Base-by-base conservation (phyloP, 805 yeast species). In the Sungouiozyma ichnusensis region DNA sequence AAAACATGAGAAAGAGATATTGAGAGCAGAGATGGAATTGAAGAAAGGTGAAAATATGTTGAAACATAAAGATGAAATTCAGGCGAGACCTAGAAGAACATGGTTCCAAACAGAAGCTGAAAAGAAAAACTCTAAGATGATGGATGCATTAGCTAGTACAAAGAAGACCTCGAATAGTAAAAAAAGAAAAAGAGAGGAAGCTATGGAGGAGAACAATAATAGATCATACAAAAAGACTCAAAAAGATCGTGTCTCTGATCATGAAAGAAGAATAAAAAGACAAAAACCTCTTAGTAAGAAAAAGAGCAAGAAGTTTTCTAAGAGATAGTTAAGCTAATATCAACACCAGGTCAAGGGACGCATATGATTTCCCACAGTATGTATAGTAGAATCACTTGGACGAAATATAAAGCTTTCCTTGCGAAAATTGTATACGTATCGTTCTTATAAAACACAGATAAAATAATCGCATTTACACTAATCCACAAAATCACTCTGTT, bases 41-140 rank as follows among this genome's bases (percentile, higher is more conserved):
- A 74, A 73, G 49, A 85, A 83, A 62, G 95, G 95, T 43, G 83
- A 82, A 54, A 92, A 92, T 62, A 53, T 92, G 60, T 65, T 92
- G 48, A 81, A 75, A 57, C 87, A 84, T 54, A 76, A 77, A 50
- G 75, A 74, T 41, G 97, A 92, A 63, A 92, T 92, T 56, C 73
- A 76, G 49, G 68, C 95, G 1, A 76, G 97, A 56, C 97, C 98
- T 29, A 86, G 76, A 63, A 78, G 99, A 67, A 92, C 98, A 0
- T 92, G 99, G 99, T 90, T 92, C 63, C 90, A 85, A 64, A 69
- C 63, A 40, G 71, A 57, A 43, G 56, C 63, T 39, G 76, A 72
- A 29, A 66, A 69, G 53, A 60, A 65, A 36, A 54, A 66, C 52
- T 52, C 66, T 46, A 60, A 62, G 55, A 59, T 55, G 20, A 40